Evolutionary conservation across 192 early-diverging fungal species (phyloP).

Genomic region (Backusella luteola): DNA sequence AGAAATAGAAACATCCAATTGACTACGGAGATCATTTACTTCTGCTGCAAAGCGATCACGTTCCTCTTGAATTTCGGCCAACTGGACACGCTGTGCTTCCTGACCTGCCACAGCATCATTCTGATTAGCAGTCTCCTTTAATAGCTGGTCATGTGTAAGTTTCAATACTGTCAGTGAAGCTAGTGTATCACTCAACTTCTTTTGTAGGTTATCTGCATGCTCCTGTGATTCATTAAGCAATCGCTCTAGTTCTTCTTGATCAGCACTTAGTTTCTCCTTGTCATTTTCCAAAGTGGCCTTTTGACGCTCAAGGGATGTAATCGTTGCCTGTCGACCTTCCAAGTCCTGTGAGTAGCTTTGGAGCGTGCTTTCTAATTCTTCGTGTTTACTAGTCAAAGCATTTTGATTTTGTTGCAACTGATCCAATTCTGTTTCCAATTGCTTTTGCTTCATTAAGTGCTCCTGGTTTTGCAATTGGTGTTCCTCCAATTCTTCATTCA

Average conservation of each 20-base stretch:
- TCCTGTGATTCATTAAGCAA: neutral
- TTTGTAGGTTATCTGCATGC: neutral
- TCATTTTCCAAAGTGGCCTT: neutral
- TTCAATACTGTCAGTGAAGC: constrained; percentile 5
- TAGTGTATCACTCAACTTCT: neutral
- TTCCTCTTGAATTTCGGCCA: neutral
- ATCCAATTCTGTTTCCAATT: neutral
- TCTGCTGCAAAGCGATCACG: constrained; percentile 29
- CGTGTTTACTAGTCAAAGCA: neutral
- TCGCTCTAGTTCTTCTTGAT: neutral
- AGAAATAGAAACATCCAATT: constrained; percentile 25
- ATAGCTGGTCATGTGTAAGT: neutral
- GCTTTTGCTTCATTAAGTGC: neutral
- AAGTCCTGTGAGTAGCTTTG: neutral
- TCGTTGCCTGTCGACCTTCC: neutral
- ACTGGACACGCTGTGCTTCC: neutral
- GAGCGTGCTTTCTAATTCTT: neutral
- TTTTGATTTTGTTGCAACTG: neutral
- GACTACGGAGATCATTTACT: constrained; percentile 26
- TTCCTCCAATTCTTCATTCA: neutral
- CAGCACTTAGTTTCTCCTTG: neutral
- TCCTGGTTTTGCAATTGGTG: neutral
- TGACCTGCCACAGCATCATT: neutral
- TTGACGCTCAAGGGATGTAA: neutral
- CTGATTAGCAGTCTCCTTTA: neutral